Conservation (phyloP, 257 asterid genomes). For the Craterostigma plantagineum region DNA sequence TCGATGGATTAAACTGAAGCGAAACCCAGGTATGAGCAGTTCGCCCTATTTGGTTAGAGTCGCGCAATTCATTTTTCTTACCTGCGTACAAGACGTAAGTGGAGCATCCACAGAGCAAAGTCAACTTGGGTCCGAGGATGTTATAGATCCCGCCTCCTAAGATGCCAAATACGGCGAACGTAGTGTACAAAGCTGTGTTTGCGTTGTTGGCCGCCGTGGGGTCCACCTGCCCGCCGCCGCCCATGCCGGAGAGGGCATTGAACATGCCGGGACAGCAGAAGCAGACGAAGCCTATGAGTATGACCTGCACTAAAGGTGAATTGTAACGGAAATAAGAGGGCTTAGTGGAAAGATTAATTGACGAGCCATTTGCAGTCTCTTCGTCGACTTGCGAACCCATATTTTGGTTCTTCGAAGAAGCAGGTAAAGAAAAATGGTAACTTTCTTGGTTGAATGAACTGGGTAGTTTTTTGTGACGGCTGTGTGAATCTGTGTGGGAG, state of each 20-base stretch:
- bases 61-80: constrained; percentile 2
- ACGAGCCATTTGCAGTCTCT: constrained; percentile 9
- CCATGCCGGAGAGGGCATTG: constrained; percentile 97
- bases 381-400: constrained; percentile 24
- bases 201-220: constrained; percentile 83
- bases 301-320: constrained; percentile 62
- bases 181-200: constrained; percentile 90
- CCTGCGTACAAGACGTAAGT: constrained; percentile 61
- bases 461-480: no score
- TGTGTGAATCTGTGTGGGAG: no score
- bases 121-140: constrained; percentile 56
- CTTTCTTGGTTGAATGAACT: no score
- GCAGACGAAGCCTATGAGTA: constrained; percentile 64
- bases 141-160: constrained; percentile 91
- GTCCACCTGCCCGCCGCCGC: constrained; percentile 85
- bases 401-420: constrained; percentile 16
- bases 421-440: constrained; percentile 25
- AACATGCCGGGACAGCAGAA: constrained; percentile 98
- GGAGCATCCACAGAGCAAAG: constrained; percentile 58
- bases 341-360: neutral
- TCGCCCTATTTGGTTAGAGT: no score
- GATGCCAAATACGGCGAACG: constrained; percentile 77
- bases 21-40: no score
- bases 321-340: constrained; percentile 40
- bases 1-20: no score